phyloP scores from a whole-genome alignment of 2,329 filamentous ascomycete species.

The Cordyceps cicadae region DNA sequence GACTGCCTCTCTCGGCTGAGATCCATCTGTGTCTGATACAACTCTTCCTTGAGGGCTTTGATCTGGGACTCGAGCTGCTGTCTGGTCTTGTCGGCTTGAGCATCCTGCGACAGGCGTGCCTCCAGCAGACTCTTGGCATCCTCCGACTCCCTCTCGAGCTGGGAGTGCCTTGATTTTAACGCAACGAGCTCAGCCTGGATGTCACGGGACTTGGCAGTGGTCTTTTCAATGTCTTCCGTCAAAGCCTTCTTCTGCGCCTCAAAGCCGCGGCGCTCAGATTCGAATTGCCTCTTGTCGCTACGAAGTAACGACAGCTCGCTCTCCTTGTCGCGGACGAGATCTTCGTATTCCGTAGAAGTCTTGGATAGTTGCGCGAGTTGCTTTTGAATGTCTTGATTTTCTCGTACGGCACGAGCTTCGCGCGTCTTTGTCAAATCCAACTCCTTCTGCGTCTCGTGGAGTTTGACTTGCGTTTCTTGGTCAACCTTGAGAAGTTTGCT shows the following conservation, averaged over 20 bases:
- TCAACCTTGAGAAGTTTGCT: slow-evolving; percentile 74
- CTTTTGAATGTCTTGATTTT: slow-evolving; percentile 75
- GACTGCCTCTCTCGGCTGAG: slow-evolving; percentile 88
- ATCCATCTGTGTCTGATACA: slow-evolving; percentile 79
- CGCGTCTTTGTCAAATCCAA: slow-evolving; percentile 64
- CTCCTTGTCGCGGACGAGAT: slow-evolving; percentile 86
- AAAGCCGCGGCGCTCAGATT: slow-evolving; percentile 69
- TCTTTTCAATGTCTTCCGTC: slow-evolving; percentile 67
- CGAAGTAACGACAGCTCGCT: slow-evolving; percentile 83
- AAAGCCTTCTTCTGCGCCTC: slow-evolving; percentile 71
- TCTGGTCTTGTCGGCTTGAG: slow-evolving; percentile 71
- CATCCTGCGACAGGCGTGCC: slow-evolving; percentile 82
- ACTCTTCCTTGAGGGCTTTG: slow-evolving; percentile 73
- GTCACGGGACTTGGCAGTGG: slow-evolving; percentile 68
- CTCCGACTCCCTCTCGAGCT: slow-evolving; percentile 78
- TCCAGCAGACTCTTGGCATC: slow-evolving; percentile 83
- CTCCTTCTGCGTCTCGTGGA: slow-evolving; percentile 71
- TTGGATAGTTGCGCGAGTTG: slow-evolving; percentile 81
- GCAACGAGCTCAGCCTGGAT: slow-evolving; percentile 82
- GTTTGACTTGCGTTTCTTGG: slow-evolving; percentile 80
- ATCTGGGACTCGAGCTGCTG: slow-evolving; percentile 82
- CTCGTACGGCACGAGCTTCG: slow-evolving; percentile 66
- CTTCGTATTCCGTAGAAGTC: slow-evolving; percentile 91
- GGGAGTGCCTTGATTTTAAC: slow-evolving; percentile 73
- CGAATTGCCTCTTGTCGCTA: slow-evolving; percentile 73